phyloP scores from a whole-genome alignment of 257 asterid genomes.

The Datura wrightii region DNA sequence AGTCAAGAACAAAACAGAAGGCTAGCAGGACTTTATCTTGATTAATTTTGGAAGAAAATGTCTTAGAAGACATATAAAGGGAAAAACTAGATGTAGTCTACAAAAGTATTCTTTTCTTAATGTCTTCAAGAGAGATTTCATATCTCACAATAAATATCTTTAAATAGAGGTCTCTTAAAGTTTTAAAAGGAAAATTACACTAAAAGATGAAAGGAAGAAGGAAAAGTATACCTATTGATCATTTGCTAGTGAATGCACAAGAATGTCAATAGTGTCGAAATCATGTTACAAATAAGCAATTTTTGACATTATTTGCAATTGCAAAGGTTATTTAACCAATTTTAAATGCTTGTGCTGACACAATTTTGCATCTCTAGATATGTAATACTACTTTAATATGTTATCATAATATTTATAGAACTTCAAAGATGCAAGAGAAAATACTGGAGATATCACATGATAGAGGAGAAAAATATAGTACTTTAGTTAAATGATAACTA shows the following conservation, averaged over 20 bases:
- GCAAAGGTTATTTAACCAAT: neutral
- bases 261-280: constrained; percentile 92
- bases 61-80: too few species aligned
- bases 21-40: too few species aligned
- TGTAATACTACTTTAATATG: neutral
- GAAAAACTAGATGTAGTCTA: too few species aligned
- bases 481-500: neutral
- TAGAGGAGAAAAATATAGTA: neutral
- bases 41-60: too few species aligned
- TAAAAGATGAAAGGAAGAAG: neutral
- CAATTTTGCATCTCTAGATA: neutral
- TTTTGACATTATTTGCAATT: constrained; percentile 52
- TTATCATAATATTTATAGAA: neutral
- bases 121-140: too few species aligned
- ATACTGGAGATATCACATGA: neutral
- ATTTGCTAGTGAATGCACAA: constrained; percentile 95
- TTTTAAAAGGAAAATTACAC: too few species aligned
- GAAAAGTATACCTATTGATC: constrained; percentile 75
- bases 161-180: too few species aligned
- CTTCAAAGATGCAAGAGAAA: neutral
- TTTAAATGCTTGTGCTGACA: neutral
- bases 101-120: too few species aligned
- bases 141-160: too few species aligned
- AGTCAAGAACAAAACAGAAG: too few species aligned
- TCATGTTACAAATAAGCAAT: constrained; percentile 84